Conservation (phyloP, 75 land plant species). For the Ceratopteris richardii region DNA sequence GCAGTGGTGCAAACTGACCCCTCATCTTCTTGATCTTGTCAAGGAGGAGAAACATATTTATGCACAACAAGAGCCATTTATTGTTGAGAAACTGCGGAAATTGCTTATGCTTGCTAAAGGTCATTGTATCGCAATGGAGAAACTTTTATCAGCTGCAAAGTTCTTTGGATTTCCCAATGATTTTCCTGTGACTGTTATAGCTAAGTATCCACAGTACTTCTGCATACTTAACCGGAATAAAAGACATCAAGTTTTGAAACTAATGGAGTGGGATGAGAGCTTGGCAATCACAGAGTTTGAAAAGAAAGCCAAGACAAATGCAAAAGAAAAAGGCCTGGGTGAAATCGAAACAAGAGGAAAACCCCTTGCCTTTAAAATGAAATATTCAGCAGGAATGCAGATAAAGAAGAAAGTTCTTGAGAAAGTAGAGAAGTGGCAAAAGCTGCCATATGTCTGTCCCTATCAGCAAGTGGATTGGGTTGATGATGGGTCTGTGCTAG, state of each 20-base stretch:
- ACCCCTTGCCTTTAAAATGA: conserved; percentile 52
- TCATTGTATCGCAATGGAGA: conserved; percentile 22
- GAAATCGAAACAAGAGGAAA: conserved; percentile 32
- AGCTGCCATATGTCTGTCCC: conserved; percentile 67
- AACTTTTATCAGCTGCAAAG: conserved; percentile 35
- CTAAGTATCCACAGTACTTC: conserved; percentile 45
- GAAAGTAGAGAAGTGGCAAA: conserved; percentile 71
- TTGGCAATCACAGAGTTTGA: conserved; percentile 62
- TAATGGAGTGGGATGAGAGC: conserved; percentile 41
- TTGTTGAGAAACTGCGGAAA: conserved; percentile 40
- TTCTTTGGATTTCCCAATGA: conserved; percentile 67
- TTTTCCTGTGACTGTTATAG: conserved; percentile 22
- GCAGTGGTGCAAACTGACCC: conserved; percentile 48
- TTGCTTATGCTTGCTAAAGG: conserved; percentile 54
- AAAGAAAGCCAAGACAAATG: conserved; percentile 21
- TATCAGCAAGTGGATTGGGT: conserved; percentile 46
- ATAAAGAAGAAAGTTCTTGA: conserved; percentile 51
- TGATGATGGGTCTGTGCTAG: conserved; percentile 49
- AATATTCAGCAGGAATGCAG: conserved; percentile 59
- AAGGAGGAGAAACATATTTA: conserved; percentile 24
- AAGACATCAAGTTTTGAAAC: conserved; percentile 26
- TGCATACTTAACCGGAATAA: conserved; percentile 18
- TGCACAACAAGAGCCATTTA: conserved; percentile 14
- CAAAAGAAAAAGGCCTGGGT: conserved; percentile 6
- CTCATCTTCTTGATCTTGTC: conserved; percentile 31